Conservation (phyloP, 257 asterid genomes). For the Solanum pimpinellifolium region DNA sequence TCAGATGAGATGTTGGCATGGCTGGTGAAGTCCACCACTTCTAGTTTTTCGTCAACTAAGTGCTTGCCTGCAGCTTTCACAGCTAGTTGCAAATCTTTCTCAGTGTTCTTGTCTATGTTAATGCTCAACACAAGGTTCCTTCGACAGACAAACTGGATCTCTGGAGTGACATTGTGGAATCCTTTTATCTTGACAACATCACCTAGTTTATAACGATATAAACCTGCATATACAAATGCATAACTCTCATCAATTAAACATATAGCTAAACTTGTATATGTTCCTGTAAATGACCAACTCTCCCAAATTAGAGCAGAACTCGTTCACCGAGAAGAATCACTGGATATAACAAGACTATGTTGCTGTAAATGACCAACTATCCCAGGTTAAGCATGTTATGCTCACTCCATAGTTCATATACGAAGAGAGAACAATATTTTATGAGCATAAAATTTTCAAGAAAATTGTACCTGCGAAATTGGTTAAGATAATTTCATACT, state of each 20-base stretch:
- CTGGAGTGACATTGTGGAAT: slow-evolving; percentile 72
- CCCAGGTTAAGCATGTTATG: no score
- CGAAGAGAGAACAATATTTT: no score
- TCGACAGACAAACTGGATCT: slow-evolving; percentile 73
- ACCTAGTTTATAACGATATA: slow-evolving; percentile 77
- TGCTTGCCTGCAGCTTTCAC: slow-evolving; percentile 62
- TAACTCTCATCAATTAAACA: not conserved
- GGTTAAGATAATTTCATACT: no score
- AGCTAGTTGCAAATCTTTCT: slow-evolving; percentile 72
- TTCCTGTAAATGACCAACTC: no score
- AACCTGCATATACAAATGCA: slow-evolving; percentile 33
- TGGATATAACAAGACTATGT: no score
- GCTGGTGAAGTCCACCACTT: slow-evolving; percentile 87
- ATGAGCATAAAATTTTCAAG: no score
- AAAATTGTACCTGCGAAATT: no score
- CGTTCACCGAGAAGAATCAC: no score
- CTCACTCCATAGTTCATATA: no score
- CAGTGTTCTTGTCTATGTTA: slow-evolving; percentile 92
- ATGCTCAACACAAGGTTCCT: slow-evolving; percentile 64
- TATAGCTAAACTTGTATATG: not conserved
- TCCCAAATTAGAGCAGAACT: no score
- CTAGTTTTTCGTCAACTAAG: slow-evolving; percentile 47
- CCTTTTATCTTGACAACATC: slow-evolving; percentile 81
- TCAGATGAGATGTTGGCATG: slow-evolving; percentile 39
- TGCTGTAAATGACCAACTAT: no score